These are phyloP conservation scores for Alternaria consortialis DNA, from an alignment of 2,329 filamentous ascomycete genomes.

Conservation along the genomic window DNA sequence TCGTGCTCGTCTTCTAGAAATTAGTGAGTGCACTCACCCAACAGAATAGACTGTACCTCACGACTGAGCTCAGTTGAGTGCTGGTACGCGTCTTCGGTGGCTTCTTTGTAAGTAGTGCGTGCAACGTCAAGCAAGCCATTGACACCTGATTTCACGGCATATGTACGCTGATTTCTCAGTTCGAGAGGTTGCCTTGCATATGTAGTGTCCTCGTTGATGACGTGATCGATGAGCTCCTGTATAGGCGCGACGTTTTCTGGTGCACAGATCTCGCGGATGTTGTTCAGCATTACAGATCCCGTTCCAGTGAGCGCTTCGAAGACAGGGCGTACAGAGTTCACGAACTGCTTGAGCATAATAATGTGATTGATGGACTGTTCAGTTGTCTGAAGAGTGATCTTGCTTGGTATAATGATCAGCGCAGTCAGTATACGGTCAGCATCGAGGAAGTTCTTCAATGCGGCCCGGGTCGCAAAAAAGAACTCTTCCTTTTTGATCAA, in stretches of 20 bases:
- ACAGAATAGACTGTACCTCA: conserved; percentile 46
- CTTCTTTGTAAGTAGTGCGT: conserved; percentile 88
- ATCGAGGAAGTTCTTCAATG: conserved; percentile 78
- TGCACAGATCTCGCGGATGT: conserved; percentile 75
- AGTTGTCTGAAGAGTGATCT: conserved; percentile 70
- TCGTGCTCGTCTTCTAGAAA: conserved; percentile 57
- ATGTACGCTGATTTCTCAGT: conserved; percentile 86
- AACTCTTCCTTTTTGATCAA: conserved; percentile 83
- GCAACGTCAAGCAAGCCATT: conserved; percentile 89
- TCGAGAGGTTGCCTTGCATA: conserved; percentile 84
- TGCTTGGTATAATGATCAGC: conserved; percentile 77
- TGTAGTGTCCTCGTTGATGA: conserved; percentile 81
- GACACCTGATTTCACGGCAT: conserved; percentile 86
- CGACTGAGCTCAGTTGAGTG: conserved; percentile 74
- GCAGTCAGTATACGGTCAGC: conserved; percentile 81
- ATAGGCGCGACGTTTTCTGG: conserved; percentile 69
- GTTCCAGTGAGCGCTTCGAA: conserved; percentile 73
- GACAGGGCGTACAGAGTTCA: conserved; percentile 72
- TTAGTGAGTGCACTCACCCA: conserved; percentile 11
- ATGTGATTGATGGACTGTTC: conserved; percentile 88
- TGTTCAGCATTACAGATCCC: conserved; percentile 69
- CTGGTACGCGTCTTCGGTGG: conserved; percentile 77
- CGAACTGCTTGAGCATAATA: conserved; percentile 84
- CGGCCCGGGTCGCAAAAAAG: conserved; percentile 78
- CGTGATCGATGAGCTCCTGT: conserved; percentile 69